Base-by-base conservation (phyloP, 225 moss, liverwort and hornwort genomes). In the Physcomitrellopsis africana region DNA sequence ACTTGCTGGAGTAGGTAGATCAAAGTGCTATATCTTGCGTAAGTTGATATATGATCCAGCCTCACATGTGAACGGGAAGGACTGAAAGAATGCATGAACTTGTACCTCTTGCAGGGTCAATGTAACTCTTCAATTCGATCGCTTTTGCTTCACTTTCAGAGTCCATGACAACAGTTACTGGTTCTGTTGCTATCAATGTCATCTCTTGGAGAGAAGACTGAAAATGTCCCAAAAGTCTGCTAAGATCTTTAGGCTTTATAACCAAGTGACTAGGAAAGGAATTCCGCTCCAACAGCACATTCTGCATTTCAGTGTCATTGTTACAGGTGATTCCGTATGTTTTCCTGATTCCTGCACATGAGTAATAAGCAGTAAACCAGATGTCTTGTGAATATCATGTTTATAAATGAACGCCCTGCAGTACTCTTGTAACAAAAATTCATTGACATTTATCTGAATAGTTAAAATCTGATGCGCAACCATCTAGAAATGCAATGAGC, bases 201-300 rank as follows among this genome's bases (percentile, higher is more conserved):
- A 99, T 93, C 69, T 99, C 99, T 70, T 95, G 95, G 53, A 99
- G 89, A 71, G 99, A 93, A 20, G 93, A 93, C 85, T 99, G 99
- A 77, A 99, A 99, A 90, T 99, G 92, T 55, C 85, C 86, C 61
- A 99, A 88, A 57, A 99, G 72, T 68, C 99, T 89, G 49, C 86
- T 87, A 68, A 99, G 90, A 80, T 99, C 99, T 72, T 85, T 86
- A 9, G 99, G 99, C 79, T 92, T 95, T 76, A 93, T 90, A 73
- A 99, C 90, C 72, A 99, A 81, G 83, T 95, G 93, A 84, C 90
- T 99, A 41, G 93, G 93, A 74, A 99, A 89, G 47, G 80, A 82
- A 19, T 75, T 85, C 59, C 90, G 84, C 51, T 93, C 95, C 32
- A 99, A 89, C 75, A 82, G 78, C 57, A 99, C 93, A 84, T 99